These are phyloP conservation scores for Metschnikowia shivogae DNA, from an alignment of 805 yeast species.

Conservation along the genomic window DNA sequence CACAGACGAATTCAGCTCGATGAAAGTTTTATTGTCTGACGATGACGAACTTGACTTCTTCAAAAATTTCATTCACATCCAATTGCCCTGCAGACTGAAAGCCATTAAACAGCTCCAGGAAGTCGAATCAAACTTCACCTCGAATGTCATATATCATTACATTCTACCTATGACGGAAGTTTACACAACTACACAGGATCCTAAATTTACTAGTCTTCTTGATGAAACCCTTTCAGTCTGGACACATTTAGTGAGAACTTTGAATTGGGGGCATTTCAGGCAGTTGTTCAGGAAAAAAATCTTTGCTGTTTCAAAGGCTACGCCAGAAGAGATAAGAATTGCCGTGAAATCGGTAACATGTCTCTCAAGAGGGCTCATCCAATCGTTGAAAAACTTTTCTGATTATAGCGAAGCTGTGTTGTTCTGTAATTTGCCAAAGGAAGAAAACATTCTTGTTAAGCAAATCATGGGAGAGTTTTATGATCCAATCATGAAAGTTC, in stretches of 20 bases:
- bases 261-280: slow-evolving; percentile 77
- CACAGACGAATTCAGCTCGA: slow-evolving; percentile 53
- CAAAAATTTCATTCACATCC: slow-evolving; percentile 74
- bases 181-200: slow-evolving; percentile 59
- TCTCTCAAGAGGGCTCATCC: slow-evolving; percentile 47
- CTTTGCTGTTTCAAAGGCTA: slow-evolving; percentile 33
- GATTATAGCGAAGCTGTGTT: slow-evolving; percentile 8
- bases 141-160: slow-evolving; percentile 68
- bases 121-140: slow-evolving; percentile 43
- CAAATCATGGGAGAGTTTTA: slow-evolving; percentile 54
- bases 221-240: slow-evolving; percentile 65
- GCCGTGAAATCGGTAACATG: slow-evolving; percentile 56
- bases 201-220: slow-evolving; percentile 53
- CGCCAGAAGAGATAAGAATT: slow-evolving; percentile 48
- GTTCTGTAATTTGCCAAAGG: slow-evolving; percentile 26
- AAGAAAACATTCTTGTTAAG: slow-evolving; percentile 23
- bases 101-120: slow-evolving; percentile 60
- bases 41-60: slow-evolving; percentile 86
- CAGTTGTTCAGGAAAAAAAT: slow-evolving; percentile 72
- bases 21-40: slow-evolving; percentile 56
- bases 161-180: slow-evolving; percentile 82
- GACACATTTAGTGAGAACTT: slow-evolving; percentile 49
- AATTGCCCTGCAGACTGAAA: slow-evolving; percentile 77
- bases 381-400: slow-evolving; percentile 13
- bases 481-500: slow-evolving; percentile 56